These are phyloP conservation scores for Wickerhamiella lipophila DNA, from an alignment of 805 yeast species.

Conservation along the genomic window DNA sequence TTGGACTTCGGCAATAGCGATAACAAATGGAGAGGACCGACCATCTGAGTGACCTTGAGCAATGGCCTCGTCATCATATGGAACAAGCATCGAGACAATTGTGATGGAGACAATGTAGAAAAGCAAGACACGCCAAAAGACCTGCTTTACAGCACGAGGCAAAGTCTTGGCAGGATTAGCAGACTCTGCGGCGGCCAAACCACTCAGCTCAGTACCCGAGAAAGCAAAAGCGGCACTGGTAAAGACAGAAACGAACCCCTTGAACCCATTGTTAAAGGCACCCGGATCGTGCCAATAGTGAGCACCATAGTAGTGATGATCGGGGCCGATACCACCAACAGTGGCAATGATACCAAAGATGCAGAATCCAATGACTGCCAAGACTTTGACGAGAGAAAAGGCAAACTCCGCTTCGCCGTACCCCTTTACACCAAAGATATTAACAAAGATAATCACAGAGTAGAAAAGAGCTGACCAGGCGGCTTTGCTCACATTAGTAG, in stretches of 20 bases:
- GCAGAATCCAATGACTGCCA: conserved; percentile 43
- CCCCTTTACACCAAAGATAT: conserved; percentile 39
- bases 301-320: conserved; percentile 41
- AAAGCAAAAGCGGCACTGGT: conserved; percentile 66
- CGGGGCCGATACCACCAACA: conserved; percentile 48
- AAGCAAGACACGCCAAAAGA: conserved; percentile 62
- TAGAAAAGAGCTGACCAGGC: conserved; percentile 40
- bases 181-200: conserved; percentile 65
- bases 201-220: conserved; percentile 60
- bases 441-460: conserved; percentile 33
- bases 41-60: conserved; percentile 43
- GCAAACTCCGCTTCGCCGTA: conserved; percentile 51
- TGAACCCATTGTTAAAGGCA: conserved; percentile 45
- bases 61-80: conserved; percentile 34
- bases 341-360: conserved; percentile 40
- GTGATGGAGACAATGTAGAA: conserved; percentile 50
- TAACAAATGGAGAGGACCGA: conserved; percentile 57
- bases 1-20: conserved; percentile 52
- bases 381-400: conserved; percentile 39
- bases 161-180: conserved; percentile 51
- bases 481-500: conserved; percentile 34
- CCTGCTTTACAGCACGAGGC: conserved; percentile 65
- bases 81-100: conserved; percentile 54
- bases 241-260: conserved; percentile 53
- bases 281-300: conserved; percentile 35